phyloP scores from a whole-genome alignment of 495 filamentous ascomycete species.

The Aspergillus nanangensis region DNA sequence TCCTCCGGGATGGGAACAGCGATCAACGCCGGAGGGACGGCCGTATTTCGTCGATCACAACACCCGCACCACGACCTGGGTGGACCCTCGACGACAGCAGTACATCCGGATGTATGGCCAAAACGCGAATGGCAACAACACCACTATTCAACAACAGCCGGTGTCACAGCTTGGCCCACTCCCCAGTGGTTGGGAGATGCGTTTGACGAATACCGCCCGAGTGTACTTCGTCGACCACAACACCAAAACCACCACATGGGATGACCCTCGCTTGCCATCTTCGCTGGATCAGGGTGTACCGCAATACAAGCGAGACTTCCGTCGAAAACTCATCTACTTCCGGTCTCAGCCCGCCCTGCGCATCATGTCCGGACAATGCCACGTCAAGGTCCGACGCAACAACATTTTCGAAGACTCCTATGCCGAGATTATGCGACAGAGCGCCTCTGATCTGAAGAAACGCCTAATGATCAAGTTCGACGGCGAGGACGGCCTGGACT shows the following conservation, averaged over 20 bases:
- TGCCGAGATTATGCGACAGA: slow-evolving; percentile 95
- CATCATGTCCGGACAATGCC: slow-evolving; percentile 93
- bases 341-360: slow-evolving; percentile 94
- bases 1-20: slow-evolving; percentile 92
- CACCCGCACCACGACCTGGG: slow-evolving; percentile 97
- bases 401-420: slow-evolving; percentile 99
- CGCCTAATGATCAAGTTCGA: slow-evolving; percentile 99
- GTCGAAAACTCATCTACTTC: slow-evolving; percentile 98
- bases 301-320: slow-evolving; percentile 98
- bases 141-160: slow-evolving; percentile 91
- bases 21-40: slow-evolving; percentile 89
- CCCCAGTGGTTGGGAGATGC: slow-evolving; percentile 99
- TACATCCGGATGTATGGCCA: slow-evolving; percentile 97
- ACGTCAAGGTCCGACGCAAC: slow-evolving; percentile 92
- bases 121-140: slow-evolving; percentile 66
- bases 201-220: slow-evolving; percentile 92
- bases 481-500: slow-evolving; percentile 96
- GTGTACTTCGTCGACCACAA: slow-evolving; percentile 99
- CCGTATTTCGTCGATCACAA: slow-evolving; percentile 99
- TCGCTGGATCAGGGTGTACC: slow-evolving; percentile 98
- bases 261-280: slow-evolving; percentile 91
- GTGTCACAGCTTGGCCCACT: slow-evolving; percentile 96
- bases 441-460: slow-evolving; percentile 95
- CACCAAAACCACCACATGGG: slow-evolving; percentile 99
- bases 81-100: slow-evolving; percentile 96